Evolutionary conservation across 176 grass and related monocot species (phyloP), one percentile per base, ranked within the genome.

Genomic region (Aegilops tauschii): DNA sequence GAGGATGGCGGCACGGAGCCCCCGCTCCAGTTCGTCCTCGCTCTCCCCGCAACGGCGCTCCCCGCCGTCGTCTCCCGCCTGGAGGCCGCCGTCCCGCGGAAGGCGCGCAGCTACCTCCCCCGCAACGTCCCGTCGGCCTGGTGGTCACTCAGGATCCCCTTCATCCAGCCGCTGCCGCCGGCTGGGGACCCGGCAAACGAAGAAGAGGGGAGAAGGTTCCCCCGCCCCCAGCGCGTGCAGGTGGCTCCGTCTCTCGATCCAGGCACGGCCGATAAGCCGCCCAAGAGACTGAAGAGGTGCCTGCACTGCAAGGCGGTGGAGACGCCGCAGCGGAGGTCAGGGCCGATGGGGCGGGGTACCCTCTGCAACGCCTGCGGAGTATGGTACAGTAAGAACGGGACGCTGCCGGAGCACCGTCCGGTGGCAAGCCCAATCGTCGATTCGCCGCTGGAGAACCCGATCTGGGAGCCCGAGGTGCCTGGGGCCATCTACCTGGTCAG

Each of bases 351-450:
- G 8, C 86, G 78, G 5, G 87, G 86, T 74, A 94, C 96, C 36
- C 88, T 98, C 30, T 98, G 93, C 90, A 98, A 92, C 84, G 89
- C 91, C 59, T 98, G 95, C 58, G 93, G 91, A 0, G 90, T 91
- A 73, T 88, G 90, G 31, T 88, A 83, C 86, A 88, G 87, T 65
- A 87, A 82, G 11, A 84, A 87, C 4, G 90, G 92, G 39, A 61
- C 92, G 1, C 89, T 97, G 52, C 95, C 52, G 37, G 89, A 88
- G 65, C 89, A 78, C 85, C 84, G 87, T 13, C 71, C 85, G 12
- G 68, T 87, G 9, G 56, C 82, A 16, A 91, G 90, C 84, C 90
- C 90, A 28, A 80, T 66, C 28, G 87, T 85, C 61, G 69, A 87
- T 56, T 59, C 86, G 45, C 47, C 88, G 52, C 84, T 81, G 2